Conservation (phyloP, 23 red algal species). For the Gracilariopsis chorda region DNA sequence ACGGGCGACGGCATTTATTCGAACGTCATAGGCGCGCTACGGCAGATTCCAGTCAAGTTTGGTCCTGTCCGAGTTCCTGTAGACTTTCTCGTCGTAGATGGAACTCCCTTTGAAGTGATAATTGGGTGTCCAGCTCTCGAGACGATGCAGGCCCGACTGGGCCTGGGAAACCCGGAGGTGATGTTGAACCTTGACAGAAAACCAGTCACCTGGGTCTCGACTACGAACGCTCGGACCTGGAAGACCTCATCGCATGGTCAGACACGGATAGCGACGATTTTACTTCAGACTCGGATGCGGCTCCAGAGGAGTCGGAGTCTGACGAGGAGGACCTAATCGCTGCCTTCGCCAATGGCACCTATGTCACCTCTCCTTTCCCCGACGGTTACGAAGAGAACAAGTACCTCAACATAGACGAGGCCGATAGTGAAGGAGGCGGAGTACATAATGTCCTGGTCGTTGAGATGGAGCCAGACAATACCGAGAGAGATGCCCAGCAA, state of each 20-base stretch:
- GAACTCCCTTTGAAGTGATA: not conserved
- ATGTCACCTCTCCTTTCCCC: no score
- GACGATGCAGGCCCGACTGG: not conserved
- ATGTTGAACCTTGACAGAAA: not conserved
- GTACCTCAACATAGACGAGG: no score
- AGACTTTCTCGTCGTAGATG: not conserved
- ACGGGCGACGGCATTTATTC: not conserved
- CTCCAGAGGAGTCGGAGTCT: not conserved
- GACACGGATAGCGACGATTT: slow-evolving; percentile 25
- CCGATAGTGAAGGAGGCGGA: no score
- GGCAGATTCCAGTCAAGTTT: not conserved
- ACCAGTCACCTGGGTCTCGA: not conserved
- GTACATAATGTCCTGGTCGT: no score
- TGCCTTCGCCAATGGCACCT: not conserved
- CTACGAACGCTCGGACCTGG: not conserved
- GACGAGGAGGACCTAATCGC: not conserved
- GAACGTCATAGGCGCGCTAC: not conserved
- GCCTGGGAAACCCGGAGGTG: not conserved
- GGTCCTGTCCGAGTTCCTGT: not conserved
- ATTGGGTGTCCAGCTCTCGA: not conserved
- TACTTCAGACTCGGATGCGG: not conserved
- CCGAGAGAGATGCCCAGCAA: no score
- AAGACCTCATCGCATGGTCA: not conserved
- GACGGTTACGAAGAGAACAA: no score
- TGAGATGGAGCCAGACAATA: no score